phyloP scores from a whole-genome alignment of 2,329 filamentous ascomycete species.

The Volutella citrinella region DNA sequence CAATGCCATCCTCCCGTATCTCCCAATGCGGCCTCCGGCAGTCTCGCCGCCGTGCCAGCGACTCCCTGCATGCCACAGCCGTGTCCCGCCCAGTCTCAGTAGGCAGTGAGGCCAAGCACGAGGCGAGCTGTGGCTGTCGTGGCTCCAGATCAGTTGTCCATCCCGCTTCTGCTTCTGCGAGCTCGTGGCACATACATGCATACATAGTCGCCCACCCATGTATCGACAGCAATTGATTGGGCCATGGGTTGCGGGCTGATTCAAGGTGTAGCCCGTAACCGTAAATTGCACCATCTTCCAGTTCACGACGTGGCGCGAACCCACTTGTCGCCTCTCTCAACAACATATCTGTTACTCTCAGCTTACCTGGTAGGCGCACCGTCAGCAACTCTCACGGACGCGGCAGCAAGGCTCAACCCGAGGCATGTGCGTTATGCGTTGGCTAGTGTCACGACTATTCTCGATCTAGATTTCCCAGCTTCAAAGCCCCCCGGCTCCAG shows the following conservation, averaged over 20 bases:
- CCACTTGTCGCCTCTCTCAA: neutral
- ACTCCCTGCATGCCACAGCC: too few relatives aligned
- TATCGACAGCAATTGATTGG: too few relatives aligned
- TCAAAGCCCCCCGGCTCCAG: conserved; percentile 7
- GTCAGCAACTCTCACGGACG: too few relatives aligned
- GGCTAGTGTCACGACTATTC: conserved; percentile 7
- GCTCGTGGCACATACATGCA: conserved; percentile 11
- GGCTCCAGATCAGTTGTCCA: conserved; percentile 9
- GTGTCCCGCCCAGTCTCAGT: neutral
- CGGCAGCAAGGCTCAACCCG: too few relatives aligned
- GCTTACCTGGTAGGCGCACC: too few relatives aligned
- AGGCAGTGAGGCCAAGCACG: neutral
- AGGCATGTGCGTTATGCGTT: conserved; percentile 8
- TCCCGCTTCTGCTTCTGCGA: conserved; percentile 9
- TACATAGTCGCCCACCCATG: too few relatives aligned
- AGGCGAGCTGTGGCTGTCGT: conserved; percentile 4
- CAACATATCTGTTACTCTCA: too few relatives aligned
- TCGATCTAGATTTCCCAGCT: conserved; percentile 7
- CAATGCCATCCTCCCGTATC: too few relatives aligned
- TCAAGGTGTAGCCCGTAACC: neutral
- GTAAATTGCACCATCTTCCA: neutral
- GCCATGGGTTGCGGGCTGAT: too few relatives aligned
- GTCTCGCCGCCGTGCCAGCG: too few relatives aligned
- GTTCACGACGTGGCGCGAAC: conserved; percentile 3
- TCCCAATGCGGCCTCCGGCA: too few relatives aligned